phyloP scores from a whole-genome alignment of 106 monocot species.

The Phalaenopsis equestris region DNA sequence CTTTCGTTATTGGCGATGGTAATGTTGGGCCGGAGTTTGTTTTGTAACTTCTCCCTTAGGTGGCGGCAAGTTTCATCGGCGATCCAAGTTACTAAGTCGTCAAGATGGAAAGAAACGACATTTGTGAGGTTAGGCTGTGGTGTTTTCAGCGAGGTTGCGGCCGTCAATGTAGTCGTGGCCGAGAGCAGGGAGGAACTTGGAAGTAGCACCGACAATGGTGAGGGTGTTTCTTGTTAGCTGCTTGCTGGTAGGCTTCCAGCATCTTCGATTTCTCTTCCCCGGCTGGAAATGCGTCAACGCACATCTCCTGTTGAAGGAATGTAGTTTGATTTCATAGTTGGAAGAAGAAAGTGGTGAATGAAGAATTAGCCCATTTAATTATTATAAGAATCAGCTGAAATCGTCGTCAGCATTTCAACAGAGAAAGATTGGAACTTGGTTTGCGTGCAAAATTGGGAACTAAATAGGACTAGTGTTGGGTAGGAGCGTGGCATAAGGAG shows the following conservation, averaged over 20 bases:
- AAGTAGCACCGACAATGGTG: constrained; percentile 41
- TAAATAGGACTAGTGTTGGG: too few relatives aligned
- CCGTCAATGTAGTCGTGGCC: constrained; percentile 13
- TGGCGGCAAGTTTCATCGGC: constrained; percentile 32
- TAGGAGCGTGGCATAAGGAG: too few relatives aligned
- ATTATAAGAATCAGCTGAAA: too few relatives aligned
- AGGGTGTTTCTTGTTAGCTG: constrained; percentile 72
- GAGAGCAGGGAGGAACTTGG: constrained; percentile 22
- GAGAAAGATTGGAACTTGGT: too few relatives aligned
- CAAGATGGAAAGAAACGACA: background rate
- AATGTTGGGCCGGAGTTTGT: constrained; percentile 38
- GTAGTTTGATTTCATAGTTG: too few relatives aligned
- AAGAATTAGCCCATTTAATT: too few relatives aligned
- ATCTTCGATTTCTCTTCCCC: constrained; percentile 64
- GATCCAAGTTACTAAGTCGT: constrained; percentile 35
- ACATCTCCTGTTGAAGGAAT: constrained; percentile 20
- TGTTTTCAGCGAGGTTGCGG: constrained; percentile 18
- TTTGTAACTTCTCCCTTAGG: constrained; percentile 19
- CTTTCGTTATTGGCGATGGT: constrained; percentile 70
- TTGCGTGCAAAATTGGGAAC: too few relatives aligned
- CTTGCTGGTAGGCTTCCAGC: constrained; percentile 32
- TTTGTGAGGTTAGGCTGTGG: background rate
- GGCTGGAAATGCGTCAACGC: constrained; percentile 81
- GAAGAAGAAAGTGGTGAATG: too few relatives aligned
- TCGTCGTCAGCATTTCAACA: constrained; percentile 26